Evolutionary conservation across 441 rosid species (phyloP).

Genomic region (Jatropha multifida): DNA sequence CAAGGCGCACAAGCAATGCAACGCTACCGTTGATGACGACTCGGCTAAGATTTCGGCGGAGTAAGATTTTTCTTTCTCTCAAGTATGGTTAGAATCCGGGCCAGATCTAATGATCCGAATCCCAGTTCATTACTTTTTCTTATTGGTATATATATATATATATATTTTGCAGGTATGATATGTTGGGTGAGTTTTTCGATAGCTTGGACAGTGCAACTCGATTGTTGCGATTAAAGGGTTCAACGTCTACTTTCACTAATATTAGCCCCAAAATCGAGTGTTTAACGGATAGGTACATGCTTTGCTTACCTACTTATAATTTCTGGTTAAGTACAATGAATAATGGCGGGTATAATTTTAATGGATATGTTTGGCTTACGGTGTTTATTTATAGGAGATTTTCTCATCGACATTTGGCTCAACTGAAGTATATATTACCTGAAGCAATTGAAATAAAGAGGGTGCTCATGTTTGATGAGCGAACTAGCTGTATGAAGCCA

Average conservation of each 20-base stretch:
- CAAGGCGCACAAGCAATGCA: slow-evolving; percentile 1
- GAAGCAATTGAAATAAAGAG: slow-evolving; percentile 71
- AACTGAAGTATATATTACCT: slow-evolving; percentile 66
- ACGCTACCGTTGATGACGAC: slow-evolving; percentile 4
- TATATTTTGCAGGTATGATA: slow-evolving; percentile 44
- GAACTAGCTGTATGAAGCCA: slow-evolving; percentile 72
- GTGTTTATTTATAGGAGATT: slow-evolving; percentile 62
- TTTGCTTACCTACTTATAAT: background rate
- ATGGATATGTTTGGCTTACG: background rate
- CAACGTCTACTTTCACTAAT: slow-evolving; percentile 49
- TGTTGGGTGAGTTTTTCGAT: slow-evolving; percentile 63
- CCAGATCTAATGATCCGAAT: background rate
- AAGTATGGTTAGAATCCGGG: background rate
- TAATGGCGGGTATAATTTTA: background rate
- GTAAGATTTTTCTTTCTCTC: slow-evolving; percentile 32
- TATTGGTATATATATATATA: background rate
- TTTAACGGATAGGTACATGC: slow-evolving; percentile 63
- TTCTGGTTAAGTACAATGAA: no score
- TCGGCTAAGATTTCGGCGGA: slow-evolving; percentile 46
- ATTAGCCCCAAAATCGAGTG: slow-evolving; percentile 55
- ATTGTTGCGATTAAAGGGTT: slow-evolving; percentile 51
- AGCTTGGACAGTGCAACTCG: slow-evolving; percentile 61
- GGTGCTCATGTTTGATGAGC: slow-evolving; percentile 57
- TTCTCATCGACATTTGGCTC: slow-evolving; percentile 64
- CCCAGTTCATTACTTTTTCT: slow-evolving; percentile 10